Percentiles rank a stretch among this genome's conserved stretches.
phyloP scores from a whole-genome alignment of 2,329 filamentous ascomycete species.

The Talaromyces sp. region DNA sequence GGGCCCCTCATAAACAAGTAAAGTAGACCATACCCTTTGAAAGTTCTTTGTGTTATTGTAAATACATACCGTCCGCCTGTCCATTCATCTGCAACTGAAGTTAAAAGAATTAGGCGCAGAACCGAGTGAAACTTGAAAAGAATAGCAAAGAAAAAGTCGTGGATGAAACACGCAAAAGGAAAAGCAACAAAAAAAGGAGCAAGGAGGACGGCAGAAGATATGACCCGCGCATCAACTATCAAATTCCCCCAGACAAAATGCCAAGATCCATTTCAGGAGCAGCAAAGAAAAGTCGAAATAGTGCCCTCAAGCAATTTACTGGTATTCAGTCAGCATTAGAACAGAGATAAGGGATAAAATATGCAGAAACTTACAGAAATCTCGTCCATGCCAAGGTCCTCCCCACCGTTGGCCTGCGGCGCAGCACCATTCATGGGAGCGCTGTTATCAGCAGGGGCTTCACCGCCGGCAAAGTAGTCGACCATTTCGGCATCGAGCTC shows the following conservation, averaged over 20 bases:
- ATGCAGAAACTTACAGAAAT: conserved; percentile 49
- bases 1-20: no score
- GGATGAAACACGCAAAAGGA: conserved; percentile 5
- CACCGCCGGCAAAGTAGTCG: conserved; percentile 73
- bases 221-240: conserved; percentile 30
- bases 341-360: not conserved
- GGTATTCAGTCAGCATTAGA: not conserved
- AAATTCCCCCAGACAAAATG: conserved; percentile 11
- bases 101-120: conserved; percentile 17
- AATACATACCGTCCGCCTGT: conserved; percentile 23
- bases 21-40: no score
- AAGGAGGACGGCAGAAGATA: conserved; percentile 23
- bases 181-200: conserved; percentile 8
- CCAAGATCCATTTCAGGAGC: not conserved
- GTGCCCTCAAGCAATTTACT: not conserved
- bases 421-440: conserved; percentile 52
- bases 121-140: conserved; percentile 2
- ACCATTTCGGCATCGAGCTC: conserved; percentile 98
- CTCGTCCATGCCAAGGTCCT: conserved; percentile 60
- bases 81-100: conserved; percentile 10
- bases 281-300: not conserved
- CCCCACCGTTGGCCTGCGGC: conserved; percentile 53
- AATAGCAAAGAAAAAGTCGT: not conserved
- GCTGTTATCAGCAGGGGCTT: conserved; percentile 43
- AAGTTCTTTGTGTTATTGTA: conserved; percentile 18